Conservation (phyloP, 805 yeast species). For the Candida chilensis region DNA sequence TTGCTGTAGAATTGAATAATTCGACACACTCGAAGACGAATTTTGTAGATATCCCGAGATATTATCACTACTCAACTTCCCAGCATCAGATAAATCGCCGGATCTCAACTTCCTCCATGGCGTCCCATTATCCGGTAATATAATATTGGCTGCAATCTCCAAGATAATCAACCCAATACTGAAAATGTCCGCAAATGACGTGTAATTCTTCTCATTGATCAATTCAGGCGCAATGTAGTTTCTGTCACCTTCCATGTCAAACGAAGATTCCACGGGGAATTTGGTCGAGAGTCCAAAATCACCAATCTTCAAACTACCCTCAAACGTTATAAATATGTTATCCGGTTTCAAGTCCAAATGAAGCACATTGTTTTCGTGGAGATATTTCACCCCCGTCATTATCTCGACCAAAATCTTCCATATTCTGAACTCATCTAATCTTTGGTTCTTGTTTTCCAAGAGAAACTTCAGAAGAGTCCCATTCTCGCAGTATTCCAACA, state of each 20-base stretch:
- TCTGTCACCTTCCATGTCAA: slow-evolving; percentile 95
- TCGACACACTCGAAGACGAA: slow-evolving; percentile 7
- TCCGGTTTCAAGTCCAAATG: slow-evolving; percentile 96
- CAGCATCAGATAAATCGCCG: slow-evolving; percentile 94
- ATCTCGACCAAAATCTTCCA: slow-evolving; percentile 93
- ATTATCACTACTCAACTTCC: slow-evolving; percentile 54
- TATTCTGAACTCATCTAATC: slow-evolving; percentile 91
- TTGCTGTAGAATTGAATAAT: slow-evolving; percentile 4
- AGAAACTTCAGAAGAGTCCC: slow-evolving; percentile 82
- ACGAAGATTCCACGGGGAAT: slow-evolving; percentile 59
- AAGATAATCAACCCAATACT: slow-evolving; percentile 90
- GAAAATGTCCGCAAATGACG: slow-evolving; percentile 89
- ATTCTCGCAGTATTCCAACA: slow-evolving; percentile 94
- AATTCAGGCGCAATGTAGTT: slow-evolving; percentile 98
- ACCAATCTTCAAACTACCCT: slow-evolving; percentile 88
- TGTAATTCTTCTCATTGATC: slow-evolving; percentile 71
- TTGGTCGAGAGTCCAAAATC: slow-evolving; percentile 93
- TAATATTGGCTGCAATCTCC: slow-evolving; percentile 92
- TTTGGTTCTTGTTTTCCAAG: slow-evolving; percentile 62
- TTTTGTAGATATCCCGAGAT: slow-evolving; percentile 21
- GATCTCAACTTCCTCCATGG: slow-evolving; percentile 95
- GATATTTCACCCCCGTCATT: slow-evolving; percentile 66
- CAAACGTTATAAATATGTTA: slow-evolving; percentile 87
- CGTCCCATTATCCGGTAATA: slow-evolving; percentile 90
- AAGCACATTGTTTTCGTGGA: slow-evolving; percentile 65